Conservation (phyloP, 2,329 filamentous ascomycete genomes). For the Aspergillus pseudotamarii region DNA sequence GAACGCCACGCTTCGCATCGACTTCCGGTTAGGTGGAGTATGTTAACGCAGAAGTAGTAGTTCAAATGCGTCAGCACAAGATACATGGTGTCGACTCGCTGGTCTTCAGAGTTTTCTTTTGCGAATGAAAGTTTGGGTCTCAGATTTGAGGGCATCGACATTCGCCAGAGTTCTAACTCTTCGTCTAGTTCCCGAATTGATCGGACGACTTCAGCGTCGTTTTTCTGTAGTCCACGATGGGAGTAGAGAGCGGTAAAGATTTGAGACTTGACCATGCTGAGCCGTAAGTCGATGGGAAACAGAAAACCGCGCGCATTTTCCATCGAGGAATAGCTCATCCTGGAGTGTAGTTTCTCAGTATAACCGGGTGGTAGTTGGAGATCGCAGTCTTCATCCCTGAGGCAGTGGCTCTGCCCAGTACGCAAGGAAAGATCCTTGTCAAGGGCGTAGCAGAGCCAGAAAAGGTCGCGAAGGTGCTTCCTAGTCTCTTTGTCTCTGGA, state of each 20-base stretch:
- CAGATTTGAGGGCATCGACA: constrained; percentile 38
- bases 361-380: constrained; percentile 42
- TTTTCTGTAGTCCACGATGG: constrained; percentile 44
- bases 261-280: constrained; percentile 53
- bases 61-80: constrained; percentile 50
- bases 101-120: constrained; percentile 7
- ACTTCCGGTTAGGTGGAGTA: constrained; percentile 54
- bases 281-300: constrained; percentile 47
- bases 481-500: background rate
- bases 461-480: constrained; percentile 36
- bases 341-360: background rate
- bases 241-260: constrained; percentile 51
- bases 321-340: background rate
- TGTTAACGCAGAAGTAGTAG: constrained; percentile 54
- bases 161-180: constrained; percentile 55
- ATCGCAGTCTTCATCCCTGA: constrained; percentile 53
- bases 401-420: constrained; percentile 50
- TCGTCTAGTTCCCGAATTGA: constrained; percentile 56
- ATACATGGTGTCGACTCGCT: constrained; percentile 39
- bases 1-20: constrained; percentile 44
- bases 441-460: constrained; percentile 54
- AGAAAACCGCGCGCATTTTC: constrained; percentile 16
- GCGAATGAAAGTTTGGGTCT: constrained; percentile 46
- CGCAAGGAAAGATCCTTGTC: constrained; percentile 56
- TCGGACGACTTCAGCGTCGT: constrained; percentile 52